A percentile compares a stretch with the other conserved stretches of the same genome.
Conservation (phyloP, 371 early-diverging fungal species). For the Mucor irregularis region DNA sequence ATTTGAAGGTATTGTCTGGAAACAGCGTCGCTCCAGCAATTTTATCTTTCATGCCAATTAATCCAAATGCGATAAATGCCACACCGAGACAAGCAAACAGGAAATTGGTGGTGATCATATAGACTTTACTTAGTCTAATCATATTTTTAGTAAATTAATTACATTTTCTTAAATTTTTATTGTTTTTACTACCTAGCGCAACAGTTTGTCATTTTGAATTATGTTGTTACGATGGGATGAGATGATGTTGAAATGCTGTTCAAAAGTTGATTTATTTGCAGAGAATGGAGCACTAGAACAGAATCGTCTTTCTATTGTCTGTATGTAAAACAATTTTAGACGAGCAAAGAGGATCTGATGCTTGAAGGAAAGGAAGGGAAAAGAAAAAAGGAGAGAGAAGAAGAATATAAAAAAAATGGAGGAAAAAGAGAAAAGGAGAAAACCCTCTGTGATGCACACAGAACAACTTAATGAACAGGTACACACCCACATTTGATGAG, state of each 20-base stretch:
- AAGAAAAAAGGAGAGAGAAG: conserved; percentile 2
- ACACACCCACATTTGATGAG: too few species aligned
- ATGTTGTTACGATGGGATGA: not conserved
- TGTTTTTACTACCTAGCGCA: conserved; percentile 43
- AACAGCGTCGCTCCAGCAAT: conserved; percentile 43
- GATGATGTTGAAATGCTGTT: not conserved
- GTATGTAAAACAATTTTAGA: too few species aligned
- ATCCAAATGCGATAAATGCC: conserved; percentile 46
- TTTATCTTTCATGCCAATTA: conserved; percentile 37
- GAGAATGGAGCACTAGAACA: too few species aligned
- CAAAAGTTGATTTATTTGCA: not conserved
- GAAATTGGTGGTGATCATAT: conserved; percentile 45
- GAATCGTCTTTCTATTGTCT: too few species aligned
- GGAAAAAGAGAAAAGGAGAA: not conserved
- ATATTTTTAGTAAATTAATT: not conserved
- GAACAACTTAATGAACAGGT: too few species aligned
- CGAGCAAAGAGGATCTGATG: not conserved
- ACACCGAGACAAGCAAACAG: conserved; percentile 45
- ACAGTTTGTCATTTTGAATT: conserved; percentile 29
- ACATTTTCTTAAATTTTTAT: not conserved
- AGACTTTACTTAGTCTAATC: conserved; percentile 47
- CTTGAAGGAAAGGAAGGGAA: conserved; percentile 1
- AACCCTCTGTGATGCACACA: conserved; percentile 1
- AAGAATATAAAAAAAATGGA: not conserved
- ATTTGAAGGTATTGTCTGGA: conserved; percentile 35